Evolutionary conservation across 2,329 filamentous ascomycete species (phyloP), one percentile per base, ranked within the genome.

Genomic region (Shiraia bambusicola): DNA sequence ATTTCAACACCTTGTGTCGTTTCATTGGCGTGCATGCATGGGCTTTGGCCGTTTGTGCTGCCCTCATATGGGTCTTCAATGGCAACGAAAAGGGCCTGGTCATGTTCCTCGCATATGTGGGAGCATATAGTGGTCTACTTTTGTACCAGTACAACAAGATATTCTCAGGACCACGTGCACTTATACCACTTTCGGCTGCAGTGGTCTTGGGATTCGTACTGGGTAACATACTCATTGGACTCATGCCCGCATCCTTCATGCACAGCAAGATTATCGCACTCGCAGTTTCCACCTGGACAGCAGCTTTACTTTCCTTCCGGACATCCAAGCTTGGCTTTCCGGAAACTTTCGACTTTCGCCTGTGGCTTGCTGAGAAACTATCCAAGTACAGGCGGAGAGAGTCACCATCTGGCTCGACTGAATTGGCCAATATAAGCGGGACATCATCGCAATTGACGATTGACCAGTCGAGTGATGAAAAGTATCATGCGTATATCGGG

Each of bases 11-110:
- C 3, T 66, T 80, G 3, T 61, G 65, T 28, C 73, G 69, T 43
- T 80, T 76, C 50, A 65, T 79, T 35, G 66, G 75, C 28, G 71
- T 76, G 50, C 73, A 79, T 54, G 69, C 76, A 1, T 80, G 76
- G 76, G 73, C 73, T 41, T 59, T 80, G 31, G 72, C 75, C 2
- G 37, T 79, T n/a, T 72, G 74, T 8, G 62, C 75, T 11, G 69
- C 69, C 16, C 64, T 80, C 15, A 66, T 79, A n/a, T 80, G 76
- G 76, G 68, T 70, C 5, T 78, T 80, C 53, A 70, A 77, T 36
- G 59, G 57, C 19, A 65, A 67, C 3, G 12, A 63, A 8, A 54
- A 67, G 34, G 74, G 72, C 4, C 69, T 73, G 42, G 69, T 72
- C 45, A 73, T 79, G 63, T 81, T 77, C 56, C 63, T 76, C 16